A percentile compares a stretch with the other conserved stretches of the same genome.
phyloP scores from a whole-genome alignment of 2,329 filamentous ascomycete species.

The Penicillium frequentans region DNA sequence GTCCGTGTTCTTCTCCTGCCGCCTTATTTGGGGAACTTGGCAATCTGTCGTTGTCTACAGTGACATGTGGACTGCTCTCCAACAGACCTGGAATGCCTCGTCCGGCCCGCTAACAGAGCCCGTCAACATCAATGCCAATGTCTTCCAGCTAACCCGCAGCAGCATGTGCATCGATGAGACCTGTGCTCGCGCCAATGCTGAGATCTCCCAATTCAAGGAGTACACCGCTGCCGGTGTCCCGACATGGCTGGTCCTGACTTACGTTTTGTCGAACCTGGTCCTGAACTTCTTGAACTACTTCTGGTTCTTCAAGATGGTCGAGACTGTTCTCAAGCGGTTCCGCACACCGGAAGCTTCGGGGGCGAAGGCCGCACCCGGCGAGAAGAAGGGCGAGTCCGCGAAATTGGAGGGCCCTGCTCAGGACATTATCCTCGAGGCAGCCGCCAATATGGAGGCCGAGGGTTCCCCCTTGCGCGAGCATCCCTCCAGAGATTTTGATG shows the following conservation, averaged over 20 bases:
- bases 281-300: constrained; percentile 64
- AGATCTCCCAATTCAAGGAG: constrained; percentile 52
- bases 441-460: constrained; percentile 32
- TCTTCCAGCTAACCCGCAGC: constrained; percentile 34
- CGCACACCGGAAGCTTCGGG: constrained; percentile 33
- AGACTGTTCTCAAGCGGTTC: constrained; percentile 64
- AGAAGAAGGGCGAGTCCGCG: constrained; percentile 25
- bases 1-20: constrained; percentile 60
- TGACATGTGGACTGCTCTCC: constrained; percentile 58
- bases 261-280: constrained; percentile 59
- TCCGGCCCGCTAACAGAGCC: constrained; percentile 28
- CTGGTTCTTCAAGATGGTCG: constrained; percentile 69
- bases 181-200: constrained; percentile 43
- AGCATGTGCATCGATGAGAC: constrained; percentile 38
- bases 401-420: constrained; percentile 28
- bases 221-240: constrained; percentile 47
- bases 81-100: constrained; percentile 38
- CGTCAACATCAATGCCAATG: constrained; percentile 32
- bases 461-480: constrained; percentile 21
- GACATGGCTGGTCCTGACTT: constrained; percentile 59
- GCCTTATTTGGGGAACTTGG: constrained; percentile 64
- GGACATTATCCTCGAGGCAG: constrained; percentile 38
- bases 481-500: neutral
- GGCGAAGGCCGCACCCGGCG: constrained; percentile 8
- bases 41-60: constrained; percentile 59